Percentiles rank a stretch among this genome's conserved stretches.
Evolutionary conservation across 345 rosid genomes (phyloP).

Genomic region (Abelmoschus esculentus): DNA sequence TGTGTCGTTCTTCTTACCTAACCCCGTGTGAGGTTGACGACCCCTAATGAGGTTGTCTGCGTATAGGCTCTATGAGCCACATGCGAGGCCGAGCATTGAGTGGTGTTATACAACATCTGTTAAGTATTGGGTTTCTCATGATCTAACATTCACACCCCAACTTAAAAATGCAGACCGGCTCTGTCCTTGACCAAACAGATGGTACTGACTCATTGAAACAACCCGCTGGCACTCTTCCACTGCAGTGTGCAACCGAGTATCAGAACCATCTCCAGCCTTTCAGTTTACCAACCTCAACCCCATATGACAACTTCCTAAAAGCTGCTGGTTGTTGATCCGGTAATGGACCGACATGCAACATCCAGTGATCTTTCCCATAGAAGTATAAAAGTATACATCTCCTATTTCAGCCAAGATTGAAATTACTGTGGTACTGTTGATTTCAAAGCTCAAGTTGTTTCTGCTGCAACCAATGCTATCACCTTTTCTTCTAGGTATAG

Average conservation of each 20-base stretch:
- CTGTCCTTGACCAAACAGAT: slow-evolving; percentile 32
- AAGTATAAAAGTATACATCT: background rate
- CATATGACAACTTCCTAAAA: slow-evolving; percentile 63
- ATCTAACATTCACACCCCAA: slow-evolving; percentile 2
- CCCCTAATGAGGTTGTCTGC: background rate
- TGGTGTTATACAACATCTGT: background rate
- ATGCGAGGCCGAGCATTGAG: background rate
- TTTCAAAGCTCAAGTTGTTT: background rate
- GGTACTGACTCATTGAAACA: slow-evolving; percentile 18
- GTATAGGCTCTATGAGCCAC: background rate
- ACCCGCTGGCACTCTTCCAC: slow-evolving; percentile 10
- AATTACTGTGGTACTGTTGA: background rate
- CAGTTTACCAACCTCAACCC: slow-evolving; percentile 55
- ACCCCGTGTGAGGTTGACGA: background rate
- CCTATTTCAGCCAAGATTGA: background rate
- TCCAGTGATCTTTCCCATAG: background rate
- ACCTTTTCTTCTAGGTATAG: background rate
- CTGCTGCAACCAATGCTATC: background rate
- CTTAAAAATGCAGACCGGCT: slow-evolving; percentile 42
- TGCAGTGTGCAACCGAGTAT: slow-evolving; percentile 35
- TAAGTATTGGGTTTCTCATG: background rate
- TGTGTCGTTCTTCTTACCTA: background rate
- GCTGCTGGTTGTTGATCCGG: slow-evolving; percentile 65
- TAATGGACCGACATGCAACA: background rate
- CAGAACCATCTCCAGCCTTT: slow-evolving; percentile 35